Percentiles rank a stretch among this genome's conserved stretches.
phyloP scores from a whole-genome alignment of 1,139 yeast genomes.

The Hyphopichia fennica region DNA sequence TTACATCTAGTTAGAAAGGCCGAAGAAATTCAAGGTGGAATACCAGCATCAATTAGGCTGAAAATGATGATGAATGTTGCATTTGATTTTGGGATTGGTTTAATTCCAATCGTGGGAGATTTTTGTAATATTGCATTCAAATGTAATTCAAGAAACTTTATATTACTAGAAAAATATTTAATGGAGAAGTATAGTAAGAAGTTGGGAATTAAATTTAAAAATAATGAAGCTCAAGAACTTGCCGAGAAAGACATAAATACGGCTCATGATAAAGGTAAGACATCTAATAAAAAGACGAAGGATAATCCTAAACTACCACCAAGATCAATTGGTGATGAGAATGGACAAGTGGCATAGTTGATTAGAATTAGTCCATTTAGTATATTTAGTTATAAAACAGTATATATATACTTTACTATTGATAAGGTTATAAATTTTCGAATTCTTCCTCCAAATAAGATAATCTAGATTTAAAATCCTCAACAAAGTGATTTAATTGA shows the following conservation, averaged over 20 bases:
- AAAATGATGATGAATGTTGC: slow-evolving; percentile 61
- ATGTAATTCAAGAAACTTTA: slow-evolving; percentile 72
- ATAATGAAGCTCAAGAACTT: background rate
- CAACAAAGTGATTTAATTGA: slow-evolving; percentile 55
- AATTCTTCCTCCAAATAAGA: slow-evolving; percentile 25
- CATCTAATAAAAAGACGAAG: background rate
- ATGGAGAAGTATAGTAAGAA: slow-evolving; percentile 36
- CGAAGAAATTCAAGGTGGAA: slow-evolving; percentile 59
- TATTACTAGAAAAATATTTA: slow-evolving; percentile 59
- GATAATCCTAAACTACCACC: background rate
- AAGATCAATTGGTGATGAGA: background rate
- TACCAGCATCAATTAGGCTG: slow-evolving; percentile 49
- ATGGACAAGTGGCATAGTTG: background rate
- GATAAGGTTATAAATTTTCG: background rate
- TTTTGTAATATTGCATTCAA: slow-evolving; percentile 67
- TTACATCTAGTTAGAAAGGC: slow-evolving; percentile 52
- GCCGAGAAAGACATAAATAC: background rate
- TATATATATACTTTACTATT: background rate
- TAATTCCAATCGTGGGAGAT: slow-evolving; percentile 75
- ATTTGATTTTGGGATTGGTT: slow-evolving; percentile 66
- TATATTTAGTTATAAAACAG: too few species aligned
- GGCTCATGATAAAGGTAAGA: background rate
- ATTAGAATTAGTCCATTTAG: too few species aligned
- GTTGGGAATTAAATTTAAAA: background rate
- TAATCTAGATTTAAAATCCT: slow-evolving; percentile 36